Evolutionary conservation across 1,139 yeast species (phyloP), one percentile per base, ranked within the genome.

Genomic region (Geotrichum armillariae): DNA sequence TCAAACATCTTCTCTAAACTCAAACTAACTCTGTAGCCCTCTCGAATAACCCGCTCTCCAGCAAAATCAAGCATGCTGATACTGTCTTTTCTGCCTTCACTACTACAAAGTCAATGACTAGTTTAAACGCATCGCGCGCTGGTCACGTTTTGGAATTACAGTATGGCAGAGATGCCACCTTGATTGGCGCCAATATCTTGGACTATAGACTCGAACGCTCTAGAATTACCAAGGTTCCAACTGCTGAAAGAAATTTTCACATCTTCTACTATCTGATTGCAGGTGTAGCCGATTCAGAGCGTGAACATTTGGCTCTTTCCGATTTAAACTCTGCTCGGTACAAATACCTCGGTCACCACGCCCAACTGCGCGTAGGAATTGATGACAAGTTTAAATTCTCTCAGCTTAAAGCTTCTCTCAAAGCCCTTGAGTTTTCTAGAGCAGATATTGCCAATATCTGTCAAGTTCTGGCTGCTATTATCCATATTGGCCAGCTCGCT

Each of bases 381-480:
- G 72, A 71, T 55, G 75, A 71, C 54, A 58, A 59, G 17, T 63
- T 61, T 48, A 61, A 63, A 34, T 71, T 71, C 62, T 60, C 64
- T 49, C 68, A 67, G 46, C 60, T 71, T 38, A 69, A 70, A 50
- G 55, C 65, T 2, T 69, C 74, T 1, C 58, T 71, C 33, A 63
- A 64, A 46, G 59, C 64, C 14, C 56, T 71, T 36, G 71, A 69
- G 51, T 71, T 72, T 52, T 57, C 70, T 7, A 61, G 74, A 9
- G 63, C 71, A 3, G 75, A 72, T 42, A 70, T 71, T 46, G 76
- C 76, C 49, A 70, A 71, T 52, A 66, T 71, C 21, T 70, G 72
- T 53, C 76, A 71, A 51, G 63, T 71, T n/a, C 59, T 71, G 32
- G 75, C 75, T 1, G 76, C 76, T 4, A 67, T 71, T 29, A 61